Evolutionary conservation across 2,329 filamentous ascomycete species (phyloP).

Genomic region (Tolypocladium pustulatum): DNA sequence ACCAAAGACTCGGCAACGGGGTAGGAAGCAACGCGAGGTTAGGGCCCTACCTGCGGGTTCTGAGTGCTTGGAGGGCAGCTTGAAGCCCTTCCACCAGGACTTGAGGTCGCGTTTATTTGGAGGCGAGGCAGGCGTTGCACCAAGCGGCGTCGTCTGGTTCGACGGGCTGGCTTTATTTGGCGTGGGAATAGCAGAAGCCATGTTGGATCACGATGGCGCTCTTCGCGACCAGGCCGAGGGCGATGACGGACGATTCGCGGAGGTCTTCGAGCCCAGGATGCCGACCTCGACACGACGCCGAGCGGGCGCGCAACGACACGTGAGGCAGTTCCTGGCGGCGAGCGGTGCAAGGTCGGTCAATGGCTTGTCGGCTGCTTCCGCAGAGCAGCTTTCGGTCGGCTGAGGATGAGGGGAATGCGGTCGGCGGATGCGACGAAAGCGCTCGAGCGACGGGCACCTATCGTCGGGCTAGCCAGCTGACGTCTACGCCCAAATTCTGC

Average conservation of each 20-base stretch:
- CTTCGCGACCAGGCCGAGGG: neutral
- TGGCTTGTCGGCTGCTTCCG: neutral
- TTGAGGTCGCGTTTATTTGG: slow-evolving; percentile 80
- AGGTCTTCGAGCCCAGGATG: neutral
- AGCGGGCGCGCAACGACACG: neutral
- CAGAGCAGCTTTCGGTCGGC: neutral
- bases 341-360: neutral
- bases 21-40: neutral
- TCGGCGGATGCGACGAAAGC: neutral
- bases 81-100: slow-evolving; percentile 97
- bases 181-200: slow-evolving; percentile 26
- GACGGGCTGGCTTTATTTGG: slow-evolving; percentile 20
- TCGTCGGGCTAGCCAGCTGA: neutral
- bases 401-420: neutral
- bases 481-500: neutral
- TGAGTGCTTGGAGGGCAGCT: slow-evolving; percentile 51
- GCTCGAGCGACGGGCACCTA: neutral
- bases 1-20: neutral
- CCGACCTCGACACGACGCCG: neutral
- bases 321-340: neutral
- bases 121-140: slow-evolving; percentile 48
- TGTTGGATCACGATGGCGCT: slow-evolving; percentile 8
- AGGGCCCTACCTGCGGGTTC: slow-evolving; percentile 39
- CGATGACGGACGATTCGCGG: slow-evolving; percentile 4
- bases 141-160: slow-evolving; percentile 11